Evolutionary conservation across 306 rosid genomes (phyloP), one percentile per base, ranked within the genome.

Genomic region (Acacia crassicarpa): DNA sequence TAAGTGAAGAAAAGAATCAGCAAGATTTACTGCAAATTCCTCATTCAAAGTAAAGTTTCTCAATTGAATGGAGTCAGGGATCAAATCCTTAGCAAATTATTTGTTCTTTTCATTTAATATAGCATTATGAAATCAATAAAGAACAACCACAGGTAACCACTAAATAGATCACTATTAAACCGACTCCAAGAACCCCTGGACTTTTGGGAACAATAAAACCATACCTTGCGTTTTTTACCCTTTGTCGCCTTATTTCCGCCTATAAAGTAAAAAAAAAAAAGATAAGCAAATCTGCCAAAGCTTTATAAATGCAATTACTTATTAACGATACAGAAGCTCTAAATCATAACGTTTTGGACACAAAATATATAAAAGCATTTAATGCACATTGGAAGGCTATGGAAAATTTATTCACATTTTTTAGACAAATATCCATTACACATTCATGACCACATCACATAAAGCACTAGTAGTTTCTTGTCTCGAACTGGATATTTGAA

Each of bases 211-310:
- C 27, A 71, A 35, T 56, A 74, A 74, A 73, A 80, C 20, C 46
- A 54, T 74, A 81, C 89, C 72, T 70, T 45, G 7, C 27, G 8
- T 75, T 77, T 45, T 84, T 84, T 69, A 75, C 77, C 73, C 70
- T 84, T 77, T 6, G 27, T 68, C 54, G 0, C 66, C 22, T 22
- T 65, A 23, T 74, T 78, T 62, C 58, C 65, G 35, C 87, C 89
- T 84, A 54, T 32, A 73, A 81, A 81, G 46, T 78, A 32, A 77
- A 59, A 35, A 67, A 59, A 35, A 67, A 23, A 56, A 43, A 51
- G 32, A 63, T 83, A 66, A 83, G 85, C 27, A 9, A 30, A 73
- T 58, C 76, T 66, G 38, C 40, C 30, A 9, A 44, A 65, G 70
- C 67, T 80, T 72, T 44, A 78, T 67, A 22, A 53, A 58, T 45